Percentiles rank a stretch among this genome's conserved stretches.
These are phyloP conservation scores for Amanita thiersii DNA, from an alignment of 768 basidiomycete species.

Conservation along the genomic window DNA sequence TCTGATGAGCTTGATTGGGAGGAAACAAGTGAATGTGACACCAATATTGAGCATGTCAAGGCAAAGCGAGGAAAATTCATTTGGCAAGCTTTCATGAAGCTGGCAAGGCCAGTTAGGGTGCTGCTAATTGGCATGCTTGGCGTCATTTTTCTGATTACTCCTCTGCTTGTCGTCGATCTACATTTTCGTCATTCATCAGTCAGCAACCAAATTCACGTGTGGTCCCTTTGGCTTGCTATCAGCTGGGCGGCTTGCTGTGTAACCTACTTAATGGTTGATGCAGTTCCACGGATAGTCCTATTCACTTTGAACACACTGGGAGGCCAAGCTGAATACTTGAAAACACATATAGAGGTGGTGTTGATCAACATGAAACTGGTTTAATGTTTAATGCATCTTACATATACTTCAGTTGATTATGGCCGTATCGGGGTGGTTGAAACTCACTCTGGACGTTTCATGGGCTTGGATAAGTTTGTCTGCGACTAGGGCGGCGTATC, in stretches of 20 bases:
- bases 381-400: neutral
- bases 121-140: conserved; percentile 53
- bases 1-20: conserved; percentile 76
- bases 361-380: neutral
- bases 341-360: conserved; percentile 59
- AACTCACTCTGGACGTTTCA: conserved; percentile 53
- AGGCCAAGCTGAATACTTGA: conserved; percentile 56
- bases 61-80: conserved; percentile 56
- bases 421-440: conserved; percentile 66
- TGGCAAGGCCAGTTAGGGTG: conserved; percentile 51
- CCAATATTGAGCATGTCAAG: conserved; percentile 24
- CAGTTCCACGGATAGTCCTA: conserved; percentile 49
- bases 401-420: conserved; percentile 40
- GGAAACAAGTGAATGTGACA: conserved; percentile 39
- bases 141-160: conserved; percentile 56
- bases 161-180: conserved; percentile 59
- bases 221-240: conserved; percentile 64
- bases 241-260: conserved; percentile 54
- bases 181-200: conserved; percentile 43
- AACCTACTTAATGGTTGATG: conserved; percentile 59
- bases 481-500: conserved; percentile 45
- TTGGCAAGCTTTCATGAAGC: conserved; percentile 60
- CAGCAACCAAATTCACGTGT: conserved; percentile 49
- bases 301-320: conserved; percentile 45
- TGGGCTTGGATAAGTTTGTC: conserved; percentile 75